Evolutionary conservation across 331 rosid species (phyloP), one percentile per base, ranked within the genome.

Genomic region (Malus hybrid): DNA sequence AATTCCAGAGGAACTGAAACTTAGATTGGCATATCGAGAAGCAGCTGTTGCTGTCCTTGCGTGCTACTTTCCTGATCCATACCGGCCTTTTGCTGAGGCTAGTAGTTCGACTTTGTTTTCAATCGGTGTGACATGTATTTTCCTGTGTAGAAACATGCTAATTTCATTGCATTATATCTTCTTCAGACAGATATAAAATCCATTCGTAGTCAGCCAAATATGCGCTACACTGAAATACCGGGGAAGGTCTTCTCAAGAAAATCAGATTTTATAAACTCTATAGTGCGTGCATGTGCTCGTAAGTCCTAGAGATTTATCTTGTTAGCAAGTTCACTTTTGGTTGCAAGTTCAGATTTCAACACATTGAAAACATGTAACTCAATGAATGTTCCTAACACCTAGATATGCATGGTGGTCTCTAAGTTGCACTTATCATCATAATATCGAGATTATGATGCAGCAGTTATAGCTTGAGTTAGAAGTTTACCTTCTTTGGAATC

Each of bases 251-350:
- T 94, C 82, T 81, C 88, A 33, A 88, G 88, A 86, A 94, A 94
- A 89, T 81, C 85, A n/a, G 96, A 94, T 86, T 94, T 90, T 75
- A 72, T 92, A 73, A 83, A 91, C 77, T 84, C 93, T 69, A 85
- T 94, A 76, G 95, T 94, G 82, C 93, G 96, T 73, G 96, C 96
- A 85, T 94, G 96, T 88, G 99, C 99, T 81, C 96, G 99, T 94
- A 90, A 94, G 99, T 92, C 55, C 56, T 55, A 18, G 69, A 50
- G 74, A 78, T 81, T 39, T 68, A 56, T 69, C 27, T 75, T 82
- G 63, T 72, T 72, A 59, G 65, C 19, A 64, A 80, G 75, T 57
- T 80, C 33, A 65, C 76, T 28, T 70, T 71, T 59, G 46, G 46
- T 39, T 39, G 46, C 46, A 10, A 39, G 46, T n/a, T n/a, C n/a